Conservation (phyloP, 2,329 filamentous ascomycete species). For the Aspergillaceae sp. region DNA sequence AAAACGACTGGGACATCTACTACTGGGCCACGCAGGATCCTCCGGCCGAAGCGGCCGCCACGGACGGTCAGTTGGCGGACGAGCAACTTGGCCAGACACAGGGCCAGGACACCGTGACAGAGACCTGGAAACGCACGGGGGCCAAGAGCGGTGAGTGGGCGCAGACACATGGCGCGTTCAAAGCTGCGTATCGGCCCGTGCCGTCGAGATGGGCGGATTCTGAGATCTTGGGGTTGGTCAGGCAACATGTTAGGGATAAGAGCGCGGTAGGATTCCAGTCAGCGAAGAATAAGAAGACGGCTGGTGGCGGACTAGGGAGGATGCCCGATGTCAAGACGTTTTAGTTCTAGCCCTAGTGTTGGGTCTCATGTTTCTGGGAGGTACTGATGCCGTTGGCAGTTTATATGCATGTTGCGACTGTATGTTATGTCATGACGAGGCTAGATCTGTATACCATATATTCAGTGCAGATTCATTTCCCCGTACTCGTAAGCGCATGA, state of each 20-base stretch:
- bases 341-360: constrained; percentile 9
- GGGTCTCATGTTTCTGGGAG: background rate
- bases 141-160: constrained; percentile 75
- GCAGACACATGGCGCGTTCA: constrained; percentile 90
- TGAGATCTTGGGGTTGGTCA: constrained; percentile 65
- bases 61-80: constrained; percentile 6
- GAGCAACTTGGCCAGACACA: constrained; percentile 21
- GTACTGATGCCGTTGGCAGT: too few relatives aligned
- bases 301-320: constrained; percentile 35
- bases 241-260: constrained; percentile 67
- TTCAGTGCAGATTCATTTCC: too few relatives aligned
- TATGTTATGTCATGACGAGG: background rate
- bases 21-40: constrained; percentile 95
- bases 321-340: constrained; percentile 42
- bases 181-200: constrained; percentile 85
- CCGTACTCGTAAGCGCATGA: too few relatives aligned
- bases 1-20: constrained; percentile 99
- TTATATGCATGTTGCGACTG: background rate
- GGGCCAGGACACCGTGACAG: constrained; percentile 29
- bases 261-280: constrained; percentile 45
- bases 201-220: constrained; percentile 77
- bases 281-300: constrained; percentile 30
- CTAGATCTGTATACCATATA: too few relatives aligned
- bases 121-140: constrained; percentile 44
- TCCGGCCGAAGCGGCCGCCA: constrained; percentile 18